Conservation (phyloP, 1,139 yeast genomes). For the Pichiaceae sp. region DNA sequence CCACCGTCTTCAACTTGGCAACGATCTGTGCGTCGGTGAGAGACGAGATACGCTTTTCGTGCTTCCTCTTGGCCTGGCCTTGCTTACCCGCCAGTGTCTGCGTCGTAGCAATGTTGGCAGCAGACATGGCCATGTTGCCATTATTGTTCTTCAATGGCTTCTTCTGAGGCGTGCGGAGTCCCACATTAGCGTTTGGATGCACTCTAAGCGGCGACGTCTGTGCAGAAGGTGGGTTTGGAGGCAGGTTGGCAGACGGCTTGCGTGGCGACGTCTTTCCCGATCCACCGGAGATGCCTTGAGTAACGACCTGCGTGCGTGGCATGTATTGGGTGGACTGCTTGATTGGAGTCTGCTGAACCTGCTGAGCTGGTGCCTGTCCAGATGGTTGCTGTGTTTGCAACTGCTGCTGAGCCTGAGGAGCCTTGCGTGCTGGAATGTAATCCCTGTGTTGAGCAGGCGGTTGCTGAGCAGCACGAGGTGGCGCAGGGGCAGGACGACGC, state of each 20-base stretch:
- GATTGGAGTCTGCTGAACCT: background rate
- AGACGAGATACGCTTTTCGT: conserved; percentile 57
- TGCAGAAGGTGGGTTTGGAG: background rate
- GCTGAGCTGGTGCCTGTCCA: background rate
- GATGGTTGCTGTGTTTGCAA: background rate
- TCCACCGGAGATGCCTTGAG: background rate
- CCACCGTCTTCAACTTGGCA: conserved; percentile 77
- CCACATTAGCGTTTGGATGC: conserved; percentile 1
- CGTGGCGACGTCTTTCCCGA: background rate
- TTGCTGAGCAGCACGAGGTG: conserved; percentile 34
- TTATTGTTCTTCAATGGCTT: background rate
- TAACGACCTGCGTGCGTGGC: background rate
- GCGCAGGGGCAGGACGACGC: conserved; percentile 53
- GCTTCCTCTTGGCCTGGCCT: background rate
- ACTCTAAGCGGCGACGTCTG: conserved; percentile 1
- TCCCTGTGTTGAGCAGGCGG: conserved; percentile 40
- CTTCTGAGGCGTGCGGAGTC: background rate
- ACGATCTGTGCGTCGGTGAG: conserved; percentile 83
- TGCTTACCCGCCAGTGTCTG: background rate
- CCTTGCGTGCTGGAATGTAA: background rate
- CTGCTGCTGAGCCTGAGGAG: conserved; percentile 2
- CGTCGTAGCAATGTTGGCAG: conserved; percentile 20
- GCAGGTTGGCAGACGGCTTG: background rate
- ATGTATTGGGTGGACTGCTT: conserved; percentile 1
- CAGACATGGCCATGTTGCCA: conserved; percentile 18